Conservation (phyloP, 108 stramenopile genomes). For the Phaeodactylum tricornutum region DNA sequence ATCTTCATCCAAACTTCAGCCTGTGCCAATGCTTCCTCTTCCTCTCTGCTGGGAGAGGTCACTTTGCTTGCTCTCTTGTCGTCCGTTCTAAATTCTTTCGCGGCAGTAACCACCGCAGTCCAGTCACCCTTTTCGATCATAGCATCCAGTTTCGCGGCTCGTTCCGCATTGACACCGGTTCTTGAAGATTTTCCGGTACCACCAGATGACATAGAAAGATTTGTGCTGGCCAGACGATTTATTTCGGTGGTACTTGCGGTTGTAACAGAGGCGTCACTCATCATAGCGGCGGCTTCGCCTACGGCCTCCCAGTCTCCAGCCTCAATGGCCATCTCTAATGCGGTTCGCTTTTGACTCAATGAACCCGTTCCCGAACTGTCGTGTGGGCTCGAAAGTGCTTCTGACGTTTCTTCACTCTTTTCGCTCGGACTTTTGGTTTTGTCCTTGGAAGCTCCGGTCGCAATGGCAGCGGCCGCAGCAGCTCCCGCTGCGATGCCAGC, state of each 20-base stretch:
- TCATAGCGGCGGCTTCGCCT: conserved; percentile 58
- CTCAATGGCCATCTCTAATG: conserved; percentile 57
- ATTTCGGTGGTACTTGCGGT: conserved; percentile 9
- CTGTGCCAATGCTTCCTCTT: conserved; percentile 74
- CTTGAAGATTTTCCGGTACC: neutral
- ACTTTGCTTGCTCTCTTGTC: conserved; percentile 1
- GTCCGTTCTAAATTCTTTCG: conserved; percentile 29
- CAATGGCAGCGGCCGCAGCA: neutral
- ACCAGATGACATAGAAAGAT: neutral
- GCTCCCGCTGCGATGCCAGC: conserved; percentile 4
- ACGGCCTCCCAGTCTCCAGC: conserved; percentile 86
- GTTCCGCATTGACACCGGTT: conserved; percentile 11
- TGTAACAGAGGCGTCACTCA: conserved; percentile 24
- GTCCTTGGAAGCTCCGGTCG: conserved; percentile 2
- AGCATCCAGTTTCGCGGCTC: conserved; percentile 53
- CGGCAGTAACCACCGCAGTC: conserved; percentile 69
- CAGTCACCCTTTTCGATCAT: conserved; percentile 78
- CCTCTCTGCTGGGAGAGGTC: conserved; percentile 37
- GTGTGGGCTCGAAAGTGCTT: neutral
- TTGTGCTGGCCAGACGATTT: conserved; percentile 15
- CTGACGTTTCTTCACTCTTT: neutral
- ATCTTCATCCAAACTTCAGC: conserved; percentile 77
- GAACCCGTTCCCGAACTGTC: conserved; percentile 1
- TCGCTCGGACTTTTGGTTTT: conserved; percentile 8
- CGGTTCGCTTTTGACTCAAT: conserved; percentile 8